These are phyloP conservation scores for Ganoderma lucidum DNA, from an alignment of 1,284 basidiomycete species.

Conservation along the genomic window DNA sequence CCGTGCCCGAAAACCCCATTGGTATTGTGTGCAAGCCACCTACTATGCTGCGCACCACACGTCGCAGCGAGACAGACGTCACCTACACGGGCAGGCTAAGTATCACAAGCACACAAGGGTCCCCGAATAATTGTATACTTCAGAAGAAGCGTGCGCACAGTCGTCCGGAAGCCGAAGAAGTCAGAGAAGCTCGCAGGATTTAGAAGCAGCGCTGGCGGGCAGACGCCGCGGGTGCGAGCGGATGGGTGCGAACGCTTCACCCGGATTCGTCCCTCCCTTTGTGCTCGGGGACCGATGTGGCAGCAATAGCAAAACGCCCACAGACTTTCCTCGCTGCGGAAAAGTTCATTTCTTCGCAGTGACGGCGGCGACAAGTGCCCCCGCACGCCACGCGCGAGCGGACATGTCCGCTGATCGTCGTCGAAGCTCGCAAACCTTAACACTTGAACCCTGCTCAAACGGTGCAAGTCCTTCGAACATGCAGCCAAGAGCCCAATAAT, in stretches of 20 bases:
- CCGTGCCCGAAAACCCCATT: background rate
- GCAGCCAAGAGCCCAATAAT: background rate
- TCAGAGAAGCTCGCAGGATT: background rate
- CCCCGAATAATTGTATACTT: background rate
- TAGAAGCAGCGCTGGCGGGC: background rate
- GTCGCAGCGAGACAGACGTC: background rate
- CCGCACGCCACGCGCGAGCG: background rate
- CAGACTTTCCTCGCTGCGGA: no score
- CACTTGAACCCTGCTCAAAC: background rate
- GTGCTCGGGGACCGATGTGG: background rate
- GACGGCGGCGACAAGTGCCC: background rate
- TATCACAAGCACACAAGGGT: background rate
- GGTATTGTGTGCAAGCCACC: background rate
- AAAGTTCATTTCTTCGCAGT: no score
- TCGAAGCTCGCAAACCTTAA: background rate
- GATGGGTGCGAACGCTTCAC: background rate
- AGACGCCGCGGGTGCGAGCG: background rate
- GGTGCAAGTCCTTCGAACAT: no score
- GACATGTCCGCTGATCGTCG: slow-evolving; percentile 2
- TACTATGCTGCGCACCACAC: background rate
- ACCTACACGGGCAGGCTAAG: background rate
- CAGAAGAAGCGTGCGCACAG: background rate
- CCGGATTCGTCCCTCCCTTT: slow-evolving; percentile 6
- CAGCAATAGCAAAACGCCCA: background rate
- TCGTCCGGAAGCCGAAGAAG: background rate